Percentiles rank a stretch among this genome's conserved stretches.
These are phyloP conservation scores for Leptographium lundbergii DNA, from an alignment of 2,329 filamentous ascomycete species.

Conservation along the genomic window DNA sequence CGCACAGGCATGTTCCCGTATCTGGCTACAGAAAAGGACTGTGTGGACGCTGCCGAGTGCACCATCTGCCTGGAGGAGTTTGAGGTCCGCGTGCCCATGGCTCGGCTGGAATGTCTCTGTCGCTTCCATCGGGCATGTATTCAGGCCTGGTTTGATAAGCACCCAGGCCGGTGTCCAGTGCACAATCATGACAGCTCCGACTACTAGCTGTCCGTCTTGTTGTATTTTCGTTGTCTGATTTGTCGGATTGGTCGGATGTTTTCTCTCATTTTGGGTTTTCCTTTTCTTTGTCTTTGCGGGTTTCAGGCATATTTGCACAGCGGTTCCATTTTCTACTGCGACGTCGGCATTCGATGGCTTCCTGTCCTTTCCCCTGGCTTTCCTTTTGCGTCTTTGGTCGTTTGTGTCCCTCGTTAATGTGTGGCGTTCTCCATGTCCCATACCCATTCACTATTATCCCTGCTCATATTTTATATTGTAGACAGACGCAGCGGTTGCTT, in stretches of 20 bases:
- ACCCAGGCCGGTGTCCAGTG: slow-evolving; percentile 51
- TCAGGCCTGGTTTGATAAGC: slow-evolving; percentile 46
- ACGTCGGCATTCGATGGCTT: no score
- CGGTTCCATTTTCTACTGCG: neutral
- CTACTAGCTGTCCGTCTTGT: slow-evolving; percentile 20
- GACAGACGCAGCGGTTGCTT: neutral
- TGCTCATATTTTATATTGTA: no score
- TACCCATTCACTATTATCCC: neutral
- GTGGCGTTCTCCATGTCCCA: neutral
- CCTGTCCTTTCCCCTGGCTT: no score
- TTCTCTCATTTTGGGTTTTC: no score
- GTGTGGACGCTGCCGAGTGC: slow-evolving; percentile 53
- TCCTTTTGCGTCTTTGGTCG: neutral
- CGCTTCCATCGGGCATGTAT: slow-evolving; percentile 51
- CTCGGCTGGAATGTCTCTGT: slow-evolving; percentile 53
- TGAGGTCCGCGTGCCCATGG: slow-evolving; percentile 48
- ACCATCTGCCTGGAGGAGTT: slow-evolving; percentile 58
- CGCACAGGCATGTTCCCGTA: slow-evolving; percentile 53
- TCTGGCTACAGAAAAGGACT: slow-evolving; percentile 53
- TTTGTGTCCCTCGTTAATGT: neutral
- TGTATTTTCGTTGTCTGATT: neutral
- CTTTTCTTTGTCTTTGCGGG: neutral
- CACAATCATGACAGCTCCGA: slow-evolving; percentile 52
- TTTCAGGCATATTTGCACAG: neutral
- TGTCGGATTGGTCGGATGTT: neutral